phyloP scores from a whole-genome alignment of 768 basidiomycete species.

The Phlebiopsis gigantea region DNA sequence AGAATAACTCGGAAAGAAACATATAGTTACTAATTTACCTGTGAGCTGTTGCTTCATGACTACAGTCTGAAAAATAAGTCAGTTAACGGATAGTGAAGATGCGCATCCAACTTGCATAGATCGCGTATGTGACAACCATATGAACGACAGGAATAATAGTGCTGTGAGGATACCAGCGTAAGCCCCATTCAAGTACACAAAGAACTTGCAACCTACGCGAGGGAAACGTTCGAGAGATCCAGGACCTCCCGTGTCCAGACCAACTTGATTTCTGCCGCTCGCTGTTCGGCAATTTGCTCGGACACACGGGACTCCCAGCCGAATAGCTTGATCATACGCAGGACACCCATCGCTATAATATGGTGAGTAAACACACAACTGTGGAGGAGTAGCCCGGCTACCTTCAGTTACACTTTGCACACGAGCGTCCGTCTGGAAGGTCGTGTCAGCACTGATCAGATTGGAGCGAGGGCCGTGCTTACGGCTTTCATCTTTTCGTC shows the following conservation, averaged over 20 bases:
- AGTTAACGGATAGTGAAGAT: neutral
- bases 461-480: conserved; percentile 15
- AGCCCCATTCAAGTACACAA: neutral
- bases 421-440: conserved; percentile 36
- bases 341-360: conserved; percentile 22
- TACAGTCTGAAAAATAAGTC: conserved; percentile 1
- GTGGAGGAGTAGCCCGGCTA: neutral
- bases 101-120: neutral
- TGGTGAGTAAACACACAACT: neutral
- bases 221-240: conserved; percentile 35
- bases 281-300: conserved; percentile 42
- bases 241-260: conserved; percentile 48
- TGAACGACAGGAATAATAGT: conserved; percentile 6
- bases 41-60: conserved; percentile 7
- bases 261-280: conserved; percentile 52
- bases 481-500: conserved; percentile 36
- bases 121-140: conserved; percentile 10
- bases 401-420: conserved; percentile 41
- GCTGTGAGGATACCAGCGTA: no score
- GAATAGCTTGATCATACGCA: conserved; percentile 45
- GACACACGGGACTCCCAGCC: conserved; percentile 40
- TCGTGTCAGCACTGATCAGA: neutral
- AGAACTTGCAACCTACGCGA: conserved; percentile 35
- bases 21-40: neutral
- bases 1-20: no score